These are phyloP conservation scores for Termitomyces sp. DNA, from an alignment of 768 basidiomycete species.

Conservation along the genomic window DNA sequence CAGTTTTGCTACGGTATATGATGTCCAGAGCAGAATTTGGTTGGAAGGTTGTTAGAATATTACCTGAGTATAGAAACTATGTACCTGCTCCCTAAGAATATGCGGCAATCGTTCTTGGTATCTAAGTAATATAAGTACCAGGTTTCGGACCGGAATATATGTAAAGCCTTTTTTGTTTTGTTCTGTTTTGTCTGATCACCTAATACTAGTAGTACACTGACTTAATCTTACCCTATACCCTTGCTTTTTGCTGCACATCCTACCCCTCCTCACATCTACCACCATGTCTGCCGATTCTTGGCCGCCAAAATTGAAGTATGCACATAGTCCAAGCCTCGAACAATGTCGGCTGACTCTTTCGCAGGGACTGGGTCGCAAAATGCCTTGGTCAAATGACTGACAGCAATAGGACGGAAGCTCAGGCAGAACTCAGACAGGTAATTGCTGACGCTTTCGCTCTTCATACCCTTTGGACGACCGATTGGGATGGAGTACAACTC, in stretches of 20 bases:
- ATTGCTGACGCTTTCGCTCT: constrained; percentile 89
- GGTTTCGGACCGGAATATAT: neutral
- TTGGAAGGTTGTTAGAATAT: neutral
- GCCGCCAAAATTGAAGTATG: constrained; percentile 79
- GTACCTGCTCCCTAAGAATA: too few species aligned
- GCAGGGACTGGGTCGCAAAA: constrained; percentile 92
- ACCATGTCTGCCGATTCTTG: constrained; percentile 75
- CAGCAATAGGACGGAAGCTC: constrained; percentile 81
- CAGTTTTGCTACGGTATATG: neutral
- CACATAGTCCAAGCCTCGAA: constrained; percentile 1
- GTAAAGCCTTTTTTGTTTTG: neutral
- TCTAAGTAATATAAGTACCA: too few species aligned
- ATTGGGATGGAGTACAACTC: constrained; percentile 88
- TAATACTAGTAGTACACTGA: too few species aligned
- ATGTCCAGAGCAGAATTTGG: neutral
- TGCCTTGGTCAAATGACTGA: constrained; percentile 92
- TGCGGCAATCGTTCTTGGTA: too few species aligned
- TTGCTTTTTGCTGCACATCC: neutral
- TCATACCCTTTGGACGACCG: constrained; percentile 87
- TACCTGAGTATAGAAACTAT: too few species aligned
- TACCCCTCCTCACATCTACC: constrained; percentile 1
- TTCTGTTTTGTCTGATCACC: neutral
- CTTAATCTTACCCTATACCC: neutral
- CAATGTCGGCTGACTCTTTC: constrained; percentile 15
- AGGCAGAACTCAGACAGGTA: constrained; percentile 93